A percentile compares a stretch with the other conserved stretches of the same genome.
Conservation (phyloP, 805 yeast genomes). For the Wickerhamiella qilinensis region DNA sequence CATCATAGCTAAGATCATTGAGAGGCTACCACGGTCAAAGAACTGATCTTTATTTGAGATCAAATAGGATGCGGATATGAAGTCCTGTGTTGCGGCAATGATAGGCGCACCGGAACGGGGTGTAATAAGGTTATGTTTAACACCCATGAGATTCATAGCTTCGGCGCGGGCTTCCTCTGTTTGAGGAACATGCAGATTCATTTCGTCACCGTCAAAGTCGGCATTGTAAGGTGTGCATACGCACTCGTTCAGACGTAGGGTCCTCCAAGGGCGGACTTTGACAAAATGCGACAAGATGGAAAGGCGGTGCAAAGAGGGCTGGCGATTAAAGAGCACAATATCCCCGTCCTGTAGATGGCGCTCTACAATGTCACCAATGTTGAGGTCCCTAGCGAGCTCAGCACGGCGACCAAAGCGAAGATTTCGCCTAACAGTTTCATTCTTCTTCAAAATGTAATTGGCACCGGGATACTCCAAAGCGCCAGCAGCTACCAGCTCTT, state of each 20-base stretch:
- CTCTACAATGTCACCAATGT: conserved; percentile 85
- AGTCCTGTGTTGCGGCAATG: conserved; percentile 99
- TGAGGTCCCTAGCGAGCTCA: conserved; percentile 58
- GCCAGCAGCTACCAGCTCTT: conserved; percentile 60
- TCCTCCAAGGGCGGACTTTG: conserved; percentile 93
- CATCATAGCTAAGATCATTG: conserved; percentile 85
- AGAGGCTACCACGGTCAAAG: conserved; percentile 71
- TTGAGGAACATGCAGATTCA: conserved; percentile 97
- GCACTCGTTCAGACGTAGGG: conserved; percentile 92
- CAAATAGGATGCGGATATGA: conserved; percentile 88
- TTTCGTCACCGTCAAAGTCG: conserved; percentile 98
- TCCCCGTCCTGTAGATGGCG: conserved; percentile 97
- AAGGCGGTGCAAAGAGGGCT: conserved; percentile 89
- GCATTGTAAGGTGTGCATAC: conserved; percentile 99
- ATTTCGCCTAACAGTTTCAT: conserved; percentile 61
- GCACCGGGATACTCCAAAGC: conserved; percentile 94
- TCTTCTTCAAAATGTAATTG: conserved; percentile 67
- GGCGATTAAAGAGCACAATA: conserved; percentile 87
- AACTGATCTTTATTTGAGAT: conserved; percentile 89
- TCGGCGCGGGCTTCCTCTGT: conserved; percentile 98
- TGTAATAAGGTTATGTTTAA: conserved; percentile 80
- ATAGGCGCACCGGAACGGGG: conserved; percentile 98
- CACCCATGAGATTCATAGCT: conserved; percentile 98
- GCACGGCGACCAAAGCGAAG: conserved; percentile 74
- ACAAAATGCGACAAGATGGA: conserved; percentile 93